phyloP scores from a whole-genome alignment of 805 yeast species.

The Schizosaccharomyces lindneri region DNA sequence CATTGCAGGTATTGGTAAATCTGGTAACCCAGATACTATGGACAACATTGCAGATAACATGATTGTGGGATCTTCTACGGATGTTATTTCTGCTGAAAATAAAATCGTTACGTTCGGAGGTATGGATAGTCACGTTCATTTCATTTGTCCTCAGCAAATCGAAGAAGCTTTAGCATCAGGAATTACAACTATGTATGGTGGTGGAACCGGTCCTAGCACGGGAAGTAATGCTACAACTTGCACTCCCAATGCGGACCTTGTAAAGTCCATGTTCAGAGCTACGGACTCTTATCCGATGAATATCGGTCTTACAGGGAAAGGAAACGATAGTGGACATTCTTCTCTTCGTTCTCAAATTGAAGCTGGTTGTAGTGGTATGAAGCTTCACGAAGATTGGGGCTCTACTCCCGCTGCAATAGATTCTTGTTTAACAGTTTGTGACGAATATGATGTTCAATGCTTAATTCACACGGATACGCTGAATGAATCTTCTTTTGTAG shows the following conservation, averaged over 20 bases:
- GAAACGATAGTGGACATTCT: neutral
- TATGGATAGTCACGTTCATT: constrained; percentile 2
- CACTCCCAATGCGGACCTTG: neutral
- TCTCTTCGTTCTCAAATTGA: neutral
- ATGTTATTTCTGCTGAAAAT: constrained; percentile 3
- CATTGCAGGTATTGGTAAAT: constrained; percentile 1
- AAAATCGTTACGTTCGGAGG: constrained; percentile 2
- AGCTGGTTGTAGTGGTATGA: constrained; percentile 1
- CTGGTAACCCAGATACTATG: constrained; percentile 3
- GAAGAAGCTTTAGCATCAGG: constrained; percentile 2
- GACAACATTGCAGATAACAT: neutral
- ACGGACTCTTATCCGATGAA: constrained; percentile 1
- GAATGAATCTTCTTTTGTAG: constrained; percentile 2
- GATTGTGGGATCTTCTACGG: constrained; percentile 1
- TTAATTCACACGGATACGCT: constrained; percentile 3
- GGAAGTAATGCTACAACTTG: constrained; percentile 3
- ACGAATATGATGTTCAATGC: constrained; percentile 4
- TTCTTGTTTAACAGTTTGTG: constrained; percentile 2
- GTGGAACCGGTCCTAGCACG: constrained; percentile 2
- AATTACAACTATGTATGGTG: constrained; percentile 2
- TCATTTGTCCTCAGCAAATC: constrained; percentile 3
- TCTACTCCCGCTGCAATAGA: constrained; percentile 3
- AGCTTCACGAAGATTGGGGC: constrained; percentile 3
- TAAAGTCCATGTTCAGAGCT: neutral
- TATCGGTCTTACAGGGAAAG: constrained; percentile 2